Percentiles rank a stretch among this genome's conserved stretches.
phyloP scores from a whole-genome alignment of 2,329 filamentous ascomycete genomes.

The Colletotrichum tropicicola region DNA sequence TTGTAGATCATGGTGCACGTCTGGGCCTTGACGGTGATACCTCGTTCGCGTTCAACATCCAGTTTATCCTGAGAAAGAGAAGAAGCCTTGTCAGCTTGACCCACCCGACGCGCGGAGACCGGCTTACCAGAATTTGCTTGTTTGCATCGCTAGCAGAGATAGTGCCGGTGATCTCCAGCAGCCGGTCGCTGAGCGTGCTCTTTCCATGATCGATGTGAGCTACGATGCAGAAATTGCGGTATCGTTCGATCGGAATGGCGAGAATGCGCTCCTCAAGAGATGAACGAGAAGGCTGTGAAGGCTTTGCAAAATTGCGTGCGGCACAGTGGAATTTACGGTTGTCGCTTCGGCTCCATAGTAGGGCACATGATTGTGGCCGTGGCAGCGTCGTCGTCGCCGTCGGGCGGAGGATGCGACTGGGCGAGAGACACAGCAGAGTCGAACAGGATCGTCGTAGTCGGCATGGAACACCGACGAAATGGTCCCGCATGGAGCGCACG shows the following conservation, averaged over 20 bases:
- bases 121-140: constrained; percentile 81
- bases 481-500: constrained; percentile 22
- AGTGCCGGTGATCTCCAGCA: constrained; percentile 93
- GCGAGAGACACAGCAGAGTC: neutral
- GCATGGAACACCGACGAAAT: constrained; percentile 11
- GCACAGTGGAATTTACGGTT: constrained; percentile 5
- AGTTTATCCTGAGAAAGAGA: constrained; percentile 75
- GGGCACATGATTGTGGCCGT: neutral
- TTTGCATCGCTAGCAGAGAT: constrained; percentile 83
- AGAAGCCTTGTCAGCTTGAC: constrained; percentile 3
- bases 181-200: constrained; percentile 90
- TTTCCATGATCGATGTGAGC: constrained; percentile 99
- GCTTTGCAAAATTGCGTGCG: constrained; percentile 4
- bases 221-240: constrained; percentile 97
- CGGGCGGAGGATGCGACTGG: neutral
- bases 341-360: neutral
- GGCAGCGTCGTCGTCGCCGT: neutral
- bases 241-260: constrained; percentile 80
- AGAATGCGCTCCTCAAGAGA: constrained; percentile 70
- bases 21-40: constrained; percentile 98
- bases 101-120: neutral
- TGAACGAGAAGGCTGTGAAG: constrained; percentile 32
- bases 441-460: constrained; percentile 1
- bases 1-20: constrained; percentile 98
- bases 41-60: constrained; percentile 90